These are phyloP conservation scores for Synchytrium microbalum DNA, from an alignment of 371 early-diverging fungal species.

Conservation along the genomic window DNA sequence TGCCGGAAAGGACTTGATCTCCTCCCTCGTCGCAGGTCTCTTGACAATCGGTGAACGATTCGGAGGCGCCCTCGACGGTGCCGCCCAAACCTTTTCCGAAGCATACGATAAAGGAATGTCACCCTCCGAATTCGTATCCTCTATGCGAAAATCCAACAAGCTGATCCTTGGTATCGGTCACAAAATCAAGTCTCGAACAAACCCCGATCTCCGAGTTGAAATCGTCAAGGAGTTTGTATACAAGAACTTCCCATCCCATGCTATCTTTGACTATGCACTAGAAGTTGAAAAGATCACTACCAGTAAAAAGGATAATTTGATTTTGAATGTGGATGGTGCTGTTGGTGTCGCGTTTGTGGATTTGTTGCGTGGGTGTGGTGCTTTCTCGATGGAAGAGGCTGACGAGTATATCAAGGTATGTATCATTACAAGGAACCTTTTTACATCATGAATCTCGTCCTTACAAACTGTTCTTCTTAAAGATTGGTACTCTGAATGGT, in stretches of 20 bases:
- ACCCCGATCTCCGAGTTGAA: slow-evolving; percentile 94
- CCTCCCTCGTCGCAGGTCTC: slow-evolving; percentile 88
- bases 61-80: slow-evolving; percentile 96
- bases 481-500: slow-evolving; percentile 93
- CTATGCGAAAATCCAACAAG: slow-evolving; percentile 86
- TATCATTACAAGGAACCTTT: neutral
- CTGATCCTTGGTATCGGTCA: slow-evolving; percentile 96
- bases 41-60: slow-evolving; percentile 93
- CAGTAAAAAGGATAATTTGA: slow-evolving; percentile 95
- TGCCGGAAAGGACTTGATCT: slow-evolving; percentile 95
- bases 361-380: slow-evolving; percentile 82
- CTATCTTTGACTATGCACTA: slow-evolving; percentile 85
- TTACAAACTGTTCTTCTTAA: neutral
- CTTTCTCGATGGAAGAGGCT: slow-evolving; percentile 89
- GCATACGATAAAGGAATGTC: slow-evolving; percentile 86
- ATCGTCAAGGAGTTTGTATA: slow-evolving; percentile 89
- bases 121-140: slow-evolving; percentile 83
- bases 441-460: neutral
- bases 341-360: slow-evolving; percentile 95
- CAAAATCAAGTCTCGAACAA: slow-evolving; percentile 97
- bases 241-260: slow-evolving; percentile 79
- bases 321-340: slow-evolving; percentile 95
- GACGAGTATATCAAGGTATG: slow-evolving; percentile 80
- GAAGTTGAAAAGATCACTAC: slow-evolving; percentile 94
- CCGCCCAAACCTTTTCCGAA: slow-evolving; percentile 78